phyloP scores from a whole-genome alignment of 768 basidiomycete genomes.

The Trametes coccinea region DNA sequence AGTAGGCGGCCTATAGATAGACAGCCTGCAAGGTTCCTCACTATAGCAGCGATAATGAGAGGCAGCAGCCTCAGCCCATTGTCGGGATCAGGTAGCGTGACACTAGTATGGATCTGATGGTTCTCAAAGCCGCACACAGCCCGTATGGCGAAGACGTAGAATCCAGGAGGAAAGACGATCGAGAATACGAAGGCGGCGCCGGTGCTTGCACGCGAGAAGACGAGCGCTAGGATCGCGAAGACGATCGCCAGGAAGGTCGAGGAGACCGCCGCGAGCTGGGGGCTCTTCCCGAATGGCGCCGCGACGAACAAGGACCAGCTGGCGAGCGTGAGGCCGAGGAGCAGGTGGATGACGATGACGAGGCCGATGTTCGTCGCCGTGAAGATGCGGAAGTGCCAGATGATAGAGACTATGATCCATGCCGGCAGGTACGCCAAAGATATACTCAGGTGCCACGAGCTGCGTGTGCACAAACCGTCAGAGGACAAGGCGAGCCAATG shows the following conservation, averaged over 20 bases:
- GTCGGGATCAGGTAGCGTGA: constrained; percentile 62
- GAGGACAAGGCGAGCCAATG: too few species aligned
- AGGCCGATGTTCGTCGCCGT: constrained; percentile 56
- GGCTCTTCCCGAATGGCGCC: constrained; percentile 69
- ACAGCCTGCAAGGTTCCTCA: constrained; percentile 33
- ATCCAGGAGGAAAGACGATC: constrained; percentile 72
- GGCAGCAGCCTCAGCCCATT: constrained; percentile 52
- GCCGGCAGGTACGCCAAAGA: constrained; percentile 72
- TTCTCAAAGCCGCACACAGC: constrained; percentile 71
- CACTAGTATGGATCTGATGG: constrained; percentile 52
- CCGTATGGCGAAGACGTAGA: constrained; percentile 71
- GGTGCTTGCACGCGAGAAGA: constrained; percentile 42
- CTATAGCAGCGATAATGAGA: constrained; percentile 63
- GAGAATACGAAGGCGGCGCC: constrained; percentile 61
- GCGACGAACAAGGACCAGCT: constrained; percentile 74
- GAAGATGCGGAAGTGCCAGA: constrained; percentile 73
- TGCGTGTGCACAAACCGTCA: neutral
- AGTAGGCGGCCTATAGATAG: neutral
- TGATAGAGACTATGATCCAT: constrained; percentile 66
- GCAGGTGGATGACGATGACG: constrained; percentile 62
- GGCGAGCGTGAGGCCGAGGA: constrained; percentile 66
- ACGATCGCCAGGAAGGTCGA: constrained; percentile 67
- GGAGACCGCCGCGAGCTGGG: constrained; percentile 67
- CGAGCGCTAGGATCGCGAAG: constrained; percentile 65
- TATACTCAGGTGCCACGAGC: constrained; percentile 65